Percentiles rank a stretch among this genome's conserved stretches.
These are phyloP conservation scores for Penicillium soppii DNA, from an alignment of 495 filamentous ascomycete species.

Conservation along the genomic window DNA sequence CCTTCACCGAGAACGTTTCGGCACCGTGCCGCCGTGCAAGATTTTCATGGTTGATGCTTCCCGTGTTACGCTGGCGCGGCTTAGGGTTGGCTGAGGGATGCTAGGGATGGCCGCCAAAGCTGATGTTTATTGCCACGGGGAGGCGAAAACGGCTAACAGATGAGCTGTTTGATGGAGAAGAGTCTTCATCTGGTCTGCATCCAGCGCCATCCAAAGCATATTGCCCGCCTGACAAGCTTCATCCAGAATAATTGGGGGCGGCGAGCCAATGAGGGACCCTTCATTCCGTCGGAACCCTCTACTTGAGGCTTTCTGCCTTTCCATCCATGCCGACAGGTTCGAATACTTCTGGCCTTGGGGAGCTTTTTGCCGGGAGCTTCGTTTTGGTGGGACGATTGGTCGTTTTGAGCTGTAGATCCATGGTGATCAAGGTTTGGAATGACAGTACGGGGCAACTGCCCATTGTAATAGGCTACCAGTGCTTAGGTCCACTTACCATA, in stretches of 20 bases:
- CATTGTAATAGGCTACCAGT: conserved; percentile 11
- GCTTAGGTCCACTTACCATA: conserved; percentile 13
- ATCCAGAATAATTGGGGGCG: not conserved
- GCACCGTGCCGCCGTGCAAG: conserved; percentile 19
- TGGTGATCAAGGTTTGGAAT: conserved; percentile 17
- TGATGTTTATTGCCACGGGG: conserved; percentile 6
- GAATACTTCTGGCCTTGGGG: conserved; percentile 1
- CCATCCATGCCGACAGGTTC: conserved; percentile 7
- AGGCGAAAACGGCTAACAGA: conserved; percentile 1
- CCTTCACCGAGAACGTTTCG: conserved; percentile 11
- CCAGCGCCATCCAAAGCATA: conserved; percentile 18
- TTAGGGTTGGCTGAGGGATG: conserved; percentile 19
- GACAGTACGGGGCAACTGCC: conserved; percentile 3
- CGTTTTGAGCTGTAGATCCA: conserved; percentile 9
- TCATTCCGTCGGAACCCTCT: conserved; percentile 3
- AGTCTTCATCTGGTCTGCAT: conserved; percentile 12
- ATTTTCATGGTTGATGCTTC: conserved; percentile 12
- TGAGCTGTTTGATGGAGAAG: not conserved
- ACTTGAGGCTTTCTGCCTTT: conserved; percentile 2
- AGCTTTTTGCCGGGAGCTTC: conserved; percentile 8
- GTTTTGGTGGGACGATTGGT: conserved; percentile 11
- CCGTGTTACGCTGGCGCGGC: conserved; percentile 13
- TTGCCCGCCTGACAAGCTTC: conserved; percentile 11
- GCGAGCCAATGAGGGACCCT: conserved; percentile 2
- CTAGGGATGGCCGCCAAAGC: conserved; percentile 17